phyloP scores from a whole-genome alignment of 2,329 filamentous ascomycete genomes.

The Aspergillus fumigatiaffinis region DNA sequence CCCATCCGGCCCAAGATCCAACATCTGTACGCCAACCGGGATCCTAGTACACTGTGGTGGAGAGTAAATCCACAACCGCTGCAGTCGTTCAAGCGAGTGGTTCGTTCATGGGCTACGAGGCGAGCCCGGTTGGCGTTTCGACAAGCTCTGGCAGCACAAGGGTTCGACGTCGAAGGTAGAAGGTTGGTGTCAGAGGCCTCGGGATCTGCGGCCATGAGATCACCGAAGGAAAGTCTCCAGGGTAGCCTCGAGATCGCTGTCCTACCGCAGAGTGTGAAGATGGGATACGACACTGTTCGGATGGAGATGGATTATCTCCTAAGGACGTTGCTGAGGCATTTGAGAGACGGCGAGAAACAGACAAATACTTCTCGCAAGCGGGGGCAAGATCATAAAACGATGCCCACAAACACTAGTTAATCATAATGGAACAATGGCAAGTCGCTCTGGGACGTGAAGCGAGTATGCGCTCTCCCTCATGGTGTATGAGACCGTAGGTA shows the following conservation, averaged over 20 bases:
- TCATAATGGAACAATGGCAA: background rate
- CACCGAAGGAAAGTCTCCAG: slow-evolving; percentile 21
- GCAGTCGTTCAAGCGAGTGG: slow-evolving; percentile 36
- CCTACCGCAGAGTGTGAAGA: slow-evolving; percentile 5
- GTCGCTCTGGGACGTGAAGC: background rate
- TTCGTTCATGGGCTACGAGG: slow-evolving; percentile 45
- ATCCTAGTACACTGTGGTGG: slow-evolving; percentile 48
- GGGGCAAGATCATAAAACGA: background rate
- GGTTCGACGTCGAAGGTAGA: slow-evolving; percentile 39
- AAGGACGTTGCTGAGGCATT: slow-evolving; percentile 11
- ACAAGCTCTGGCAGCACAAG: slow-evolving; percentile 43
- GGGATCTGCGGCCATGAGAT: background rate
- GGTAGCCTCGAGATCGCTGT: slow-evolving; percentile 36
- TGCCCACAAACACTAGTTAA: background rate
- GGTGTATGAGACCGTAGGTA: background rate
- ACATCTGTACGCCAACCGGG: slow-evolving; percentile 35
- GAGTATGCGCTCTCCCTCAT: background rate
- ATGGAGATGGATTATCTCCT: slow-evolving; percentile 14
- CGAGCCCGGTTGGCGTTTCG: slow-evolving; percentile 44
- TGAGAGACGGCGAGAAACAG: background rate
- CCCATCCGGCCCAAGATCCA: slow-evolving; percentile 36
- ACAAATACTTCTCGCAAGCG: background rate
- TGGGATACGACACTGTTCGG: slow-evolving; percentile 12
- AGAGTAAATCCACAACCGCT: slow-evolving; percentile 32
- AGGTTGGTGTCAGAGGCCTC: slow-evolving; percentile 9